A percentile compares a stretch with the other conserved stretches of the same genome.
Evolutionary conservation across 2,329 filamentous ascomycete species (phyloP).

Genomic region (Beauveria brongniartii): DNA sequence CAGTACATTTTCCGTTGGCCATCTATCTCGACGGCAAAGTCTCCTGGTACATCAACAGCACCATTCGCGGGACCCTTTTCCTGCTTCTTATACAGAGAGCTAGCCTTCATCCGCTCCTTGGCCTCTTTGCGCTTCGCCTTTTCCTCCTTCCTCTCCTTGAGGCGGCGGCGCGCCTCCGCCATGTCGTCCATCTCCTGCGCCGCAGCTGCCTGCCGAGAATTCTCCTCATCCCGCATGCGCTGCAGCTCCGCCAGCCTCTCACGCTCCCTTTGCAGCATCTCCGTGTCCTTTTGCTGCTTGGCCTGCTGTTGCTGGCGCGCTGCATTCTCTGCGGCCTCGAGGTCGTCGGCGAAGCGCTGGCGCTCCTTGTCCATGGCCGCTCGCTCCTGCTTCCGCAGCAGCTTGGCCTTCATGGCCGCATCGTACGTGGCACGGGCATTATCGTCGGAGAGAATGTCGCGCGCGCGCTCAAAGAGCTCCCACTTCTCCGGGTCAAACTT

Average conservation of each 20-base stretch:
- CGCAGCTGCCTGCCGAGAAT: conserved; percentile 26
- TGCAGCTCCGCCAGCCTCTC: conserved; percentile 29
- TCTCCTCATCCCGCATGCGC: conserved; percentile 30
- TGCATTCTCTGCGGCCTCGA: conserved; percentile 69
- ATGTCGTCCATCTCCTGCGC: conserved; percentile 32
- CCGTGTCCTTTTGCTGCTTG: conserved; percentile 27
- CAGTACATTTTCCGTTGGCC: conserved; percentile 28
- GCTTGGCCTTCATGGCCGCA: conserved; percentile 60
- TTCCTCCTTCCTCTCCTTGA: conserved; percentile 34
- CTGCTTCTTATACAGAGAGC: conserved; percentile 14
- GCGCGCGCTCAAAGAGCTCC: conserved; percentile 77
- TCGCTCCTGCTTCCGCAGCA: conserved; percentile 62
- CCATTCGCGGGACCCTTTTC: conserved; percentile 25
- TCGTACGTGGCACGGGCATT: conserved; percentile 72
- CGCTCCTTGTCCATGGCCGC: conserved; percentile 66
- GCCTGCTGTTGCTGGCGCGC: conserved; percentile 51
- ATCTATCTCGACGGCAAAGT: conserved; percentile 24
- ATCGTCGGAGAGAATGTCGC: conserved; percentile 69
- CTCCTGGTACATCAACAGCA: conserved; percentile 27
- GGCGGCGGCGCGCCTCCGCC: conserved; percentile 27
- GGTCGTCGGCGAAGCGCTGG: conserved; percentile 73
- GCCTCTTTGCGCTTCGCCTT: conserved; percentile 30
- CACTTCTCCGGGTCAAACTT: conserved; percentile 73
- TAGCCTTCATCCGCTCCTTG: conserved; percentile 26
- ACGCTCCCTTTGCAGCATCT: conserved; percentile 30